Conservation (phyloP, 106 monocot species). For the Dendrobium catenatum region DNA sequence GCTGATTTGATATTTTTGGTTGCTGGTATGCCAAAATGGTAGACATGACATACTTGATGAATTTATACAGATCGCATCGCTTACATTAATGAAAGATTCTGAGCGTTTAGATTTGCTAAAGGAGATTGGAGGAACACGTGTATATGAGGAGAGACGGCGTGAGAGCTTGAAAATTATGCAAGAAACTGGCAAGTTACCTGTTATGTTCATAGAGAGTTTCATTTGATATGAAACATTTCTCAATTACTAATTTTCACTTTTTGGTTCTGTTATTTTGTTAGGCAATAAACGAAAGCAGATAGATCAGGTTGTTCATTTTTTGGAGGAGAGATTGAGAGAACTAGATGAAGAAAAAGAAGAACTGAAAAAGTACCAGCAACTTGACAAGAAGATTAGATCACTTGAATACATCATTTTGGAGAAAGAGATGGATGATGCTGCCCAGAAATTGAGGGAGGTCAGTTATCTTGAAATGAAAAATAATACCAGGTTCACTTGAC, state of each 20-base stretch:
- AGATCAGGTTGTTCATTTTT: slow-evolving; percentile 94
- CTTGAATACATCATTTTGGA: slow-evolving; percentile 92
- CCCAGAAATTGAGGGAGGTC: slow-evolving; percentile 66
- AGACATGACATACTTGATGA: slow-evolving; percentile 1
- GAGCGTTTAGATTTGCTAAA: slow-evolving; percentile 92
- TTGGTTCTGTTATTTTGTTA: background rate
- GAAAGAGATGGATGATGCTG: slow-evolving; percentile 74
- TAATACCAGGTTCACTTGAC: background rate
- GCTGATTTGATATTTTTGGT: background rate
- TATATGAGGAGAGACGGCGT: slow-evolving; percentile 91
- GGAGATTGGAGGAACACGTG: slow-evolving; percentile 96
- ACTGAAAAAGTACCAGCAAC: slow-evolving; percentile 84
- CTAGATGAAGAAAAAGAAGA: slow-evolving; percentile 99
- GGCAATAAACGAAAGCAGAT: slow-evolving; percentile 87
- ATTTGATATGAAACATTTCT: background rate
- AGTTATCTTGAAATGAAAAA: slow-evolving; percentile 7
- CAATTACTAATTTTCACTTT: background rate
- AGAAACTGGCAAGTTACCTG: slow-evolving; percentile 73
- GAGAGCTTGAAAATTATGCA: slow-evolving; percentile 99
- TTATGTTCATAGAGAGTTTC: background rate
- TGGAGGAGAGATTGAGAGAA: slow-evolving; percentile 89
- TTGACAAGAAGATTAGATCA: slow-evolving; percentile 89
- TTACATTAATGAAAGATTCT: slow-evolving; percentile 96
- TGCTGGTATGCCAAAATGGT: background rate
- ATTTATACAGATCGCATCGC: slow-evolving; percentile 70